Conservation (phyloP, 2,329 filamentous ascomycete species). For the Incumbomyces delicatus region DNA sequence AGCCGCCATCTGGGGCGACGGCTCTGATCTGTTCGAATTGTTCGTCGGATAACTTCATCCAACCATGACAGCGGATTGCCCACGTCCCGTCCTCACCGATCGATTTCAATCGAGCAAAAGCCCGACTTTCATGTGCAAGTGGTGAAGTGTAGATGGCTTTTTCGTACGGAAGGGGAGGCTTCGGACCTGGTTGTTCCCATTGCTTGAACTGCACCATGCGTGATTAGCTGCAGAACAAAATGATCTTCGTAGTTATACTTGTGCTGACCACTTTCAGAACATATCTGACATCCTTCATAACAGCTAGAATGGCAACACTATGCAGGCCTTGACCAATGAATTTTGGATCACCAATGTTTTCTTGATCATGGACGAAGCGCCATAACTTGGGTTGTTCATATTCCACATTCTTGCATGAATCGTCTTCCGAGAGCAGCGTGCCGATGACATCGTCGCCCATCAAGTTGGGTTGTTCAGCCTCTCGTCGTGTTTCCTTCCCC, state of each 20-base stretch:
- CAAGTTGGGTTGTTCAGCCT: conserved; percentile 1
- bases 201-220: conserved; percentile 6
- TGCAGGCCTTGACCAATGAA: conserved; percentile 4
- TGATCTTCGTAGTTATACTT: no score
- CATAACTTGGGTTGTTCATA: conserved; percentile 5
- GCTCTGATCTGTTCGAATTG: conserved; percentile 1
- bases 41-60: conserved; percentile 8
- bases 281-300: conserved; percentile 7
- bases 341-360: conserved; percentile 1
- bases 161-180: conserved; percentile 4
- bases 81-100: conserved; percentile 4
- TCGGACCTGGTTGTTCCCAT: conserved; percentile 9
- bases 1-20: not conserved
- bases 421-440: conserved; percentile 1
- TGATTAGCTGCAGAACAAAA: not conserved
- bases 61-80: conserved; percentile 7
- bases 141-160: conserved; percentile 2
- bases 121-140: conserved; percentile 8
- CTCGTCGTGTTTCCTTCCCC: no score
- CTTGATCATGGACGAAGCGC: conserved; percentile 9
- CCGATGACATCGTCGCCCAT: conserved; percentile 6
- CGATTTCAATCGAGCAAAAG: conserved; percentile 9
- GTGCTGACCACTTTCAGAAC: conserved; percentile 9
- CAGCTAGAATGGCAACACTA: conserved; percentile 5
- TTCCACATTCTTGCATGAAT: not conserved